Evolutionary conservation across 495 filamentous ascomycete species (phyloP), one percentile per base, ranked within the genome.

Genomic region (Darksidea phi): DNA sequence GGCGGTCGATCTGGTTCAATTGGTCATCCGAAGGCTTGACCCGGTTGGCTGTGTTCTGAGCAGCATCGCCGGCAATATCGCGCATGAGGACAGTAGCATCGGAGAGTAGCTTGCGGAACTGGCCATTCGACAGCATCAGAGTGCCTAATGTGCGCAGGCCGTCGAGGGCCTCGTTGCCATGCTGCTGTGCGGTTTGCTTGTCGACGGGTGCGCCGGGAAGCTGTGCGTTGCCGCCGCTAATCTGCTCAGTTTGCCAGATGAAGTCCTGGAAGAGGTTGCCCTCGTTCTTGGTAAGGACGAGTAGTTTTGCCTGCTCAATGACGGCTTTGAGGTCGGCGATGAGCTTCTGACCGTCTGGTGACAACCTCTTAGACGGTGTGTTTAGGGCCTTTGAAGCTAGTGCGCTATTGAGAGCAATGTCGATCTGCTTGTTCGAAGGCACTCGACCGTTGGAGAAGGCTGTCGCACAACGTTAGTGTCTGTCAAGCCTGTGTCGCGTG

Each of bases 231-330:
- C 79, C 86, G n/a, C 80, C 75, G 61, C 69, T 72, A 37, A 96
- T 84, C 37, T 88, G 82, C 70, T 90, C 82, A 1, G 92, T 90
- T 67, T 95, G 86, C 86, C 87, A 98, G 77, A 97, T 90, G 74
- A 97, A 97, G 61, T 97, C 95, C 67, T 98, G 94, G 10, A 98
- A 75, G 24, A 97, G 75, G 67, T 98, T 89, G 63, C 92, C 94
- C 28, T 96, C 83, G 69, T 98, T 98, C 84, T 98, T 98, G 73
- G 84, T 88, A 34, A 98, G 79, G n/a, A 97, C 79, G 12, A 97
- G 78, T 36, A 84, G 72, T 76, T 97, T 96, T 13, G 94, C 88
- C 69, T 96, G 84, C 59, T 91, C 86, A 50, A 98, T 88, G 46
- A 96, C 90, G 62, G 90, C 79, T 28, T 83, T 82, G 52, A 95